Evolutionary conservation across 257 asterid genomes (phyloP), one percentile per base, ranked within the genome.

Genomic region (Nemophila menziesii): DNA sequence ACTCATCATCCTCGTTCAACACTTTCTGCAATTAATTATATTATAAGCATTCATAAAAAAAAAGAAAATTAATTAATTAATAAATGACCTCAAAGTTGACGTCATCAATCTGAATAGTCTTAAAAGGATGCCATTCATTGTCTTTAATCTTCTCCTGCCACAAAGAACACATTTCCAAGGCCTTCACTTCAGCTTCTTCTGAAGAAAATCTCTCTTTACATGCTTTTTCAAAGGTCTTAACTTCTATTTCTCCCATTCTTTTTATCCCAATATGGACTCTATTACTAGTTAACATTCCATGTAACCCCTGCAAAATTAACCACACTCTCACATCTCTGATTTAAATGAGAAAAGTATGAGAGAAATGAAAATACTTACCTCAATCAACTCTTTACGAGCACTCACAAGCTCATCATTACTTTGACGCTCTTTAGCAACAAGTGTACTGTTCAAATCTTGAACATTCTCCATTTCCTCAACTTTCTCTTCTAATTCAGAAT

Each of bases 401-500:
- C 49, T 72, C 54, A 74, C 81, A 40, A 75, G 68, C 63, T 79
- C 92, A 33, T 66, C 82, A 16, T 75, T 75, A 43, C 68, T 72
- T 34, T 58, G 63, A 19, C 85, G 85, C 62, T 75, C 92, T 48
- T 68, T 72, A 10, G 46, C 27, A 14, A 70, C 64, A 11, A 74
- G 66, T 43, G 66, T 73, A 15, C 22, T 41, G 46, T 64, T 46
- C 24, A 64, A 39, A 0, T 13, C 8, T 53, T 69, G 72, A 33
- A 37, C 20, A 18, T 17, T n/a, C 3, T 26, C 51, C 77, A 64
- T 60, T 36, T 69, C 76, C 13, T 69, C 76, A 46, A 43, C 15
- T 52, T 69, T 69, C 8, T 56, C 65, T 7, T 60, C 20, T 22
- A 69, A 48, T 47, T 56, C 65, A 39, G 37, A 60, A 33, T 48